Base-by-base conservation (phyloP, 164 flowering plant genomes). In the Piper betle region DNA sequence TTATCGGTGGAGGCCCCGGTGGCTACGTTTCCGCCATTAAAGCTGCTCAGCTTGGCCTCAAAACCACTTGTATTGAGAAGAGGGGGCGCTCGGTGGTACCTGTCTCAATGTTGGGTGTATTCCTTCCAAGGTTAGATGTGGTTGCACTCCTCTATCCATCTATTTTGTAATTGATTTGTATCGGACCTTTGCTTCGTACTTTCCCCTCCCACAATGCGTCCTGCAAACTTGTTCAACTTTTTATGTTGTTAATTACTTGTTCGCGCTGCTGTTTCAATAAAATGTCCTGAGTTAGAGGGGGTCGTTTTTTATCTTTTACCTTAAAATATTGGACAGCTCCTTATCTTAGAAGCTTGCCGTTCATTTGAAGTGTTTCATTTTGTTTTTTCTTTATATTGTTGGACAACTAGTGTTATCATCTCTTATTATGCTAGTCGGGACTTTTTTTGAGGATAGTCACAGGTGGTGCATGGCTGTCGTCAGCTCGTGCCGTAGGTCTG, bases 41-140 rank as follows among this genome's bases (percentile, higher is more conserved):
- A 73, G 96, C 97, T 20, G 96, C 97, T 33, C 97, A 91, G 76
- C 73, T 91, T 0, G 97, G 97, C 2, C 87, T 88, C 69, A 91
- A 91, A 72, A 86, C 96, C 15, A 86, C 97, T 19, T 88, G 96
- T 62, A 80, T 91, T 61, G 97, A 91, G 81, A 91, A 20, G 94
- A 84, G 96, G 37, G 94, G 5, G 55, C 91, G 10, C 92, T 91
- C 61, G 97, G 97, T 48, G 97, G 97, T 1, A 88, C 96, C 52
- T 91, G 96, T 72, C 91, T 91, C 57, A 91, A 91, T 79, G 97
- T 91, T 38, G 97, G 97, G 4, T 91, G 97, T 69, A 91, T 91
- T 66, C 97, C 97, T 58, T 91, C 97, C 12, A 91, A 91, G 92
- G 97, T 87, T 43, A 37, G 37, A 17, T 6, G 55, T 17, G 55